These are phyloP conservation scores for Betula pendula DNA, from an alignment of 306 rosid genomes.

Conservation along the genomic window DNA sequence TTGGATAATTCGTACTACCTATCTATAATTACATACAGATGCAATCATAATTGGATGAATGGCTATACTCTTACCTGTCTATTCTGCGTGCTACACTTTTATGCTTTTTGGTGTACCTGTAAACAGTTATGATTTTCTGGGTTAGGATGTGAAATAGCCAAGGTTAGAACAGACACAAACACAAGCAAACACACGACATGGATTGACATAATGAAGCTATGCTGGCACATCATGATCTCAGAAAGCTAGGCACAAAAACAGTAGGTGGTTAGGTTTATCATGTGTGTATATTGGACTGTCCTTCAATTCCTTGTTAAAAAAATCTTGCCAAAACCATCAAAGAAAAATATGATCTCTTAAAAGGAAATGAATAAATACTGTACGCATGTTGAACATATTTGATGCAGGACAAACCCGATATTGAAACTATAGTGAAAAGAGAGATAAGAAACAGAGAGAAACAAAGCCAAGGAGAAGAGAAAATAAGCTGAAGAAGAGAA, in stretches of 20 bases:
- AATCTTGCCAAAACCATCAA: not conserved
- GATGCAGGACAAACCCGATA: too few species aligned
- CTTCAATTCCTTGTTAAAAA: not conserved
- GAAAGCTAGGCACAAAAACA: not conserved
- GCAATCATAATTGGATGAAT: slow-evolving; percentile 9
- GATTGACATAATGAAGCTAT: not conserved
- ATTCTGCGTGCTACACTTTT: not conserved
- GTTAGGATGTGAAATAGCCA: not conserved
- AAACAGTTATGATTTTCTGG: not conserved
- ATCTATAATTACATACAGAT: not conserved
- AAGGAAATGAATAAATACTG: not conserved
- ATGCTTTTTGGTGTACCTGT: not conserved
- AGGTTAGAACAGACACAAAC: not conserved
- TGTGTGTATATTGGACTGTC: not conserved
- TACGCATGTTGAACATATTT: too few species aligned
- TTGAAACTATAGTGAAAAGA: too few species aligned
- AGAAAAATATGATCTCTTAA: not conserved
- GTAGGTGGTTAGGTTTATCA: not conserved
- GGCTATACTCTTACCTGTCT: not conserved
- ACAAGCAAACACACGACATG: not conserved
- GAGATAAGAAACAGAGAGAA: too few species aligned
- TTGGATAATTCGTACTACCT: not conserved
- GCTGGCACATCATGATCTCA: not conserved
- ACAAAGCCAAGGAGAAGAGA: too few species aligned
- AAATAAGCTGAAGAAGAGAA: too few species aligned